Evolutionary conservation across 257 asterid species (phyloP).

Genomic region (Solanum chmielewskii): DNA sequence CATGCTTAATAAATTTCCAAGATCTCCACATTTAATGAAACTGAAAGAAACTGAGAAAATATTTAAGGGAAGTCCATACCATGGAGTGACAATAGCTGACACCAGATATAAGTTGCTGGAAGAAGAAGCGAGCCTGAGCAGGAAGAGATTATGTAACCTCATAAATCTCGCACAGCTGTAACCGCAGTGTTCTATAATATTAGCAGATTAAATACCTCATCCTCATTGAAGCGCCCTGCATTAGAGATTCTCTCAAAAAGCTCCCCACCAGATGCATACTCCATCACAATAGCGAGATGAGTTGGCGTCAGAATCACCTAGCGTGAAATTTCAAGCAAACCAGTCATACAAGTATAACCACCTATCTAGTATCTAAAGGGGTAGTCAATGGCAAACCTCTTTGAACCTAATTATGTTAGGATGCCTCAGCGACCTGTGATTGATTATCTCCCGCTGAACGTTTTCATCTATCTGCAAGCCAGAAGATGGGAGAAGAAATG

Average conservation of each 20-base stretch:
- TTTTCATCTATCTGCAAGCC: conserved; percentile 75
- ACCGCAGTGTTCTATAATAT: background rate
- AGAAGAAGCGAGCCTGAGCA: conserved; percentile 81
- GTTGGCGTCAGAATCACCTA: conserved; percentile 85
- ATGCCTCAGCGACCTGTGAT: conserved; percentile 83
- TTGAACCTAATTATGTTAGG: conserved; percentile 74
- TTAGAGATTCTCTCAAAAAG: conserved; percentile 75
- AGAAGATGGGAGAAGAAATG: background rate
- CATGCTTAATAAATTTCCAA: background rate
- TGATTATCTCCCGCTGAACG: conserved; percentile 79
- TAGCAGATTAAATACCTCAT: conserved; percentile 45
- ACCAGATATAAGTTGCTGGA: conserved; percentile 91
- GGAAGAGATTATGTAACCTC: background rate
- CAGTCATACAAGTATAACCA: background rate
- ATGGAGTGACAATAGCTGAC: conserved; percentile 89
- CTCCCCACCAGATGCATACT: conserved; percentile 95
- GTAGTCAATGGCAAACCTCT: conserved; percentile 38
- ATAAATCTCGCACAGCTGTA: background rate
- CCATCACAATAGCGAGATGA: conserved; percentile 92
- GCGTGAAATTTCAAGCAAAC: background rate
- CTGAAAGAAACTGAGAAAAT: background rate
- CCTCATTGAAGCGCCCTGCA: conserved; percentile 86
- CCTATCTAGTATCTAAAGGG: background rate
- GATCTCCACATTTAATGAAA: background rate
- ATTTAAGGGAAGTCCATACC: conserved; percentile 22